Percentiles rank a stretch among this genome's conserved stretches.
Conservation (phyloP, 257 asterid species). For the Oldenlandia corymbosa region DNA sequence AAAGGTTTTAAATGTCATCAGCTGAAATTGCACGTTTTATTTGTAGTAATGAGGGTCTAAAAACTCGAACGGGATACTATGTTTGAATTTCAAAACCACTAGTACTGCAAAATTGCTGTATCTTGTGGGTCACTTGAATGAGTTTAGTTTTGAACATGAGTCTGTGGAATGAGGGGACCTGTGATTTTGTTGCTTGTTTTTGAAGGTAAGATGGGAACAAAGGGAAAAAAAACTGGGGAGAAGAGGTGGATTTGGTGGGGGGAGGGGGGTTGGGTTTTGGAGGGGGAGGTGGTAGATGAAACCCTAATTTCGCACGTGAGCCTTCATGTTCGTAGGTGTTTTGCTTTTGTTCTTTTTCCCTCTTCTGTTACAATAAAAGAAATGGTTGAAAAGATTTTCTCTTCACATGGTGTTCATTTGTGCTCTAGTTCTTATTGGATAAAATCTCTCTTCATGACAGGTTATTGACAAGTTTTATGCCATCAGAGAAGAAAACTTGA, state of each 20-base stretch:
- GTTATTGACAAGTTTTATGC: constrained; percentile 74
- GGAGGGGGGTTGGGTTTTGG: not conserved
- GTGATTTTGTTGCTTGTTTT: not conserved
- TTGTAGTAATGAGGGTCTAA: not conserved
- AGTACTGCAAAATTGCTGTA: not conserved
- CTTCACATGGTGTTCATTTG: not conserved
- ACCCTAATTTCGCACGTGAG: not conserved
- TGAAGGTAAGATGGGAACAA: no score
- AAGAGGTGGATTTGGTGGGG: no score
- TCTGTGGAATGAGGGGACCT: not conserved
- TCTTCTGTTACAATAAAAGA: no score
- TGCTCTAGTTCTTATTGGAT: not conserved
- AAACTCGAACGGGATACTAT: not conserved
- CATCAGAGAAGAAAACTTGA: constrained; percentile 51
- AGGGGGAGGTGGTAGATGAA: constrained; percentile 1
- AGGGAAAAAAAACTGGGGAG: no score
- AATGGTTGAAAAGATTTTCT: not conserved
- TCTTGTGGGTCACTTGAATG: not conserved
- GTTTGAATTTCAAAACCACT: not conserved
- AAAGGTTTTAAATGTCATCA: constrained; percentile 11
- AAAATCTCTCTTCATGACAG: constrained; percentile 33
- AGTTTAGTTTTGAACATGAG: not conserved
- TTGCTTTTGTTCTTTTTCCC: no score
- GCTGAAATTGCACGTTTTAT: not conserved
- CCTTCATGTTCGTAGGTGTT: no score